Conservation (phyloP, 1,284 basidiomycete species). For the Malassezia nana region DNA sequence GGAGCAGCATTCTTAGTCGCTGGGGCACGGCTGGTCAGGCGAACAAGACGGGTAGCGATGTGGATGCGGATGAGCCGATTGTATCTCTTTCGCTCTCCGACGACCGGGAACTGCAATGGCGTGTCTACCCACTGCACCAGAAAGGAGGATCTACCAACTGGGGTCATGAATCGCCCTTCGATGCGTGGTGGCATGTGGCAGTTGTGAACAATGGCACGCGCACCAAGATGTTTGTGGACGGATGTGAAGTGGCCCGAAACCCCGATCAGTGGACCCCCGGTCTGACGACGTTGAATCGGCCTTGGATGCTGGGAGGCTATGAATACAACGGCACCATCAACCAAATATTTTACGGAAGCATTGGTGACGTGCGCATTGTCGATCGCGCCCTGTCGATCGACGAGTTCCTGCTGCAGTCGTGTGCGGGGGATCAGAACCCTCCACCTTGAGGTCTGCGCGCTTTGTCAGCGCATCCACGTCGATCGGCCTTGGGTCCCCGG, state of each 20-base stretch:
- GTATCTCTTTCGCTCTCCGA: slow-evolving; percentile 3
- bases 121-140: slow-evolving; percentile 1
- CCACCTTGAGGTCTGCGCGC: neutral
- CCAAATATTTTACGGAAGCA: slow-evolving; percentile 6
- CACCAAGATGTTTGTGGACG: slow-evolving; percentile 10
- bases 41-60: neutral
- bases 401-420: neutral
- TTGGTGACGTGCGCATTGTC: slow-evolving; percentile 8
- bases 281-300: slow-evolving; percentile 4
- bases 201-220: slow-evolving; percentile 7
- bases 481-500: too few relatives aligned
- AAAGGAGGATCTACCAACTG: slow-evolving; percentile 2
- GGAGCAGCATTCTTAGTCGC: neutral
- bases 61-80: slow-evolving; percentile 6
- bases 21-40: slow-evolving; percentile 5
- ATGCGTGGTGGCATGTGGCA: slow-evolving; percentile 6
- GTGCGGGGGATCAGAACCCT: neutral
- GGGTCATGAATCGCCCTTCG: slow-evolving; percentile 6
- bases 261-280: neutral
- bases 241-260: slow-evolving; percentile 2
- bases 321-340: neutral
- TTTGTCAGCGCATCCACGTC: neutral
- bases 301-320: slow-evolving; percentile 9
- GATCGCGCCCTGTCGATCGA: neutral
- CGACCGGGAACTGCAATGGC: slow-evolving; percentile 9